Evolutionary conservation across 1,139 yeast species (phyloP).

Genomic region (Saccharomycopsis crataegensis): DNA sequence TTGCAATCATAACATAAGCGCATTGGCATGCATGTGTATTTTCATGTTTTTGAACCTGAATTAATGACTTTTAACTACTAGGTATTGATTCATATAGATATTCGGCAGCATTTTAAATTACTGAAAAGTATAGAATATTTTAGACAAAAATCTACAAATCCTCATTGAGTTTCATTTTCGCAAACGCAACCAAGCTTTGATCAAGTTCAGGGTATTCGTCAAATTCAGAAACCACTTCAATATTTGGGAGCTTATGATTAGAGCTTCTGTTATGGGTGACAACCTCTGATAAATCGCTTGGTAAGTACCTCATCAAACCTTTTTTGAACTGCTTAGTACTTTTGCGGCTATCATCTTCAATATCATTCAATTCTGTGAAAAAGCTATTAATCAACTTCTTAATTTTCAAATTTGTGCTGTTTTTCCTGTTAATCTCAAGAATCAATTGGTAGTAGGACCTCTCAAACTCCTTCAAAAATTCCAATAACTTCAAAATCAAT

Average conservation of each 20-base stretch:
- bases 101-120: too few relatives aligned
- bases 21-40: too few relatives aligned
- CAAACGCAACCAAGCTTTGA: conserved; percentile 9
- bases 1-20: too few relatives aligned
- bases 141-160: background rate
- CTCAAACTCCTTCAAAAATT: conserved; percentile 14
- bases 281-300: conserved; percentile 9
- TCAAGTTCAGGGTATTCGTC: conserved; percentile 15
- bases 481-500: conserved; percentile 1
- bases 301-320: conserved; percentile 9
- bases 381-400: conserved; percentile 12
- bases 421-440: conserved; percentile 9
- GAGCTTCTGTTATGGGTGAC: background rate
- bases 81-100: too few relatives aligned
- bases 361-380: conserved; percentile 5
- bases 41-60: too few relatives aligned
- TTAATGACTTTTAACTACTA: too few relatives aligned
- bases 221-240: conserved; percentile 13
- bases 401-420: conserved; percentile 5
- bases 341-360: conserved; percentile 6
- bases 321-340: background rate
- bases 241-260: conserved; percentile 5
- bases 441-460: conserved; percentile 11
- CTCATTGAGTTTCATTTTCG: background rate
- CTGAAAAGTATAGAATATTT: too few relatives aligned